Percentiles rank a stretch among this genome's conserved stretches.
These are phyloP conservation scores for Aspergillus pseudotamarii DNA, from an alignment of 2,329 filamentous ascomycete species.

Conservation along the genomic window DNA sequence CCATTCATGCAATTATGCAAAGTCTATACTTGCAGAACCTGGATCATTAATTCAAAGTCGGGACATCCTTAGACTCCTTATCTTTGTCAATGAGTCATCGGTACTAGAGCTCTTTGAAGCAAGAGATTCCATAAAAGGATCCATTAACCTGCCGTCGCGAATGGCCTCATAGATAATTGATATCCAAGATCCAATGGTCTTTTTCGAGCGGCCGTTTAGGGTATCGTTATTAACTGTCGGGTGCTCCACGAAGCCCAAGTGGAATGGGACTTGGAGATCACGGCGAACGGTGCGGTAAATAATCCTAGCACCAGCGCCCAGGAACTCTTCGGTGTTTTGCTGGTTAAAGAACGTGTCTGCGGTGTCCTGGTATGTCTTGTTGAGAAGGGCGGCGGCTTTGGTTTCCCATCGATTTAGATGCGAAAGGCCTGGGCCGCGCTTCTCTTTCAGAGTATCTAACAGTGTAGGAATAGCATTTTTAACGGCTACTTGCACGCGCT, in stretches of 20 bases:
- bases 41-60: background rate
- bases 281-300: constrained; percentile 38
- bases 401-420: constrained; percentile 17
- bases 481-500: constrained; percentile 14
- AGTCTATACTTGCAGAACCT: background rate
- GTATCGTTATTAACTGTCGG: constrained; percentile 15
- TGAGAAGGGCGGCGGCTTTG: constrained; percentile 9
- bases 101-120: background rate
- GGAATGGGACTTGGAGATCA: constrained; percentile 34
- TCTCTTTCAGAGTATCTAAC: constrained; percentile 7
- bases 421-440: constrained; percentile 6
- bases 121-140: constrained; percentile 14
- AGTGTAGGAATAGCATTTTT: constrained; percentile 14
- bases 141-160: constrained; percentile 17
- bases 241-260: constrained; percentile 31
- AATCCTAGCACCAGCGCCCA: constrained; percentile 26
- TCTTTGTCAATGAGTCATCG: background rate
- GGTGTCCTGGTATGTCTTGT: constrained; percentile 15
- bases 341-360: constrained; percentile 14
- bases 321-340: constrained; percentile 18
- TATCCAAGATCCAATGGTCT: constrained; percentile 31
- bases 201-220: constrained; percentile 22
- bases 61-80: background rate
- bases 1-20: background rate
- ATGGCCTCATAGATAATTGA: constrained; percentile 27